Evolutionary conservation across 2,329 filamentous ascomycete species (phyloP).

Genomic region (Fusarium longipes): DNA sequence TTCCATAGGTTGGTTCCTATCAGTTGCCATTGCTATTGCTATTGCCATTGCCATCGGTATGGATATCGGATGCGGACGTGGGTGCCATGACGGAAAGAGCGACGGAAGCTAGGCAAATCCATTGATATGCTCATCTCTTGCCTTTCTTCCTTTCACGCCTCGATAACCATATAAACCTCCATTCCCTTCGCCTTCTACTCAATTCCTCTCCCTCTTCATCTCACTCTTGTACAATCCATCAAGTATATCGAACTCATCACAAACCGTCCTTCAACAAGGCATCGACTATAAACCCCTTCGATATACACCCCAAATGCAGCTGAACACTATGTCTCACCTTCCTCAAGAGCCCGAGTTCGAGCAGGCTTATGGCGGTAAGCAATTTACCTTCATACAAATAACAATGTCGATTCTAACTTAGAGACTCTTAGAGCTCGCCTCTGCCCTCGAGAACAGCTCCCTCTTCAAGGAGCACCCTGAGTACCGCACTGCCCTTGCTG

Average conservation of each 20-base stretch:
- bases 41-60: constrained; percentile 13
- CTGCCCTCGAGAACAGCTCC: constrained; percentile 91
- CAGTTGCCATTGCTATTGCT: background rate
- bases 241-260: constrained; percentile 18
- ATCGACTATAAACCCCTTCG: constrained; percentile 16
- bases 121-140: constrained; percentile 10
- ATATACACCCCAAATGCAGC: constrained; percentile 35
- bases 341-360: constrained; percentile 95
- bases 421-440: constrained; percentile 79
- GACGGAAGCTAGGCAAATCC: background rate
- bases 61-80: constrained; percentile 24
- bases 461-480: constrained; percentile 96
- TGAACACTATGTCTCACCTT: constrained; percentile 79
- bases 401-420: constrained; percentile 14
- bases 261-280: constrained; percentile 2
- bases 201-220: constrained; percentile 8
- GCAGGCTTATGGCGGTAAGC: constrained; percentile 93
- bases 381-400: constrained; percentile 23
- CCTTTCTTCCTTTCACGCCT: constrained; percentile 12
- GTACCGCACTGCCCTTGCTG: constrained; percentile 88
- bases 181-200: constrained; percentile 21
- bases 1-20: background rate
- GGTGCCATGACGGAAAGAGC: constrained; percentile 33
- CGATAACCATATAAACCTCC: constrained; percentile 38
- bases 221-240: background rate